Conservation (phyloP, 345 rosid species). For the Carallia brachiata region DNA sequence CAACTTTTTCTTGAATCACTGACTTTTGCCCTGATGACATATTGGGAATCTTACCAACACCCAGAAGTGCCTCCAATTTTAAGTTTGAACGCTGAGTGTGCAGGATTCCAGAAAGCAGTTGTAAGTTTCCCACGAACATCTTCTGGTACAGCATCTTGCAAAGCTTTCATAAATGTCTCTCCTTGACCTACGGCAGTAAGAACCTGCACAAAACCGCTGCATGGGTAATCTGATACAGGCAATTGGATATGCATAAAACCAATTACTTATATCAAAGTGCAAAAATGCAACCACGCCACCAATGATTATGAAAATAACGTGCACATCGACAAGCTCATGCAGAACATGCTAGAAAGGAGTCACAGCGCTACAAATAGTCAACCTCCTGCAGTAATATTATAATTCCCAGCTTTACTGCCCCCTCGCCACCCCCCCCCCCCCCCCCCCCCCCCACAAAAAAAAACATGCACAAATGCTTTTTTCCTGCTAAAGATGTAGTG, state of each 20-base stretch:
- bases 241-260: conserved; percentile 8
- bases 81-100: conserved; percentile 47
- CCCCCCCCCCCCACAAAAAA: no score
- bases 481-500: not conserved
- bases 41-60: conserved; percentile 38
- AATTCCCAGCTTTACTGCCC: no score
- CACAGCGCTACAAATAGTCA: not conserved
- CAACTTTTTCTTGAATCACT: conserved; percentile 41
- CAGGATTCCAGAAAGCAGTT: conserved; percentile 56
- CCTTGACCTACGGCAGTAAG: conserved; percentile 85
- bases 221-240: not conserved
- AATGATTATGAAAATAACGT: not conserved
- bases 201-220: conserved; percentile 51
- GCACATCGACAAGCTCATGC: conserved; percentile 2
- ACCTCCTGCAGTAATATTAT: not conserved
- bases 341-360: not conserved
- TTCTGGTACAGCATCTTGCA: conserved; percentile 93
- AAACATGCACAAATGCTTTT: not conserved
- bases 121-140: conserved; percentile 87
- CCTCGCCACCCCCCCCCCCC: no score
- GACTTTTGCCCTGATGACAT: conserved; percentile 33
- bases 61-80: conserved; percentile 45
- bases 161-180: conserved; percentile 73
- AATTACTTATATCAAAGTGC: conserved; percentile 2
- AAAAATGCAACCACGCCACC: not conserved